Percentiles rank a stretch among this genome's conserved stretches.
phyloP scores from a whole-genome alignment of 805 yeast species.

The Myxozyma kluyveri region DNA sequence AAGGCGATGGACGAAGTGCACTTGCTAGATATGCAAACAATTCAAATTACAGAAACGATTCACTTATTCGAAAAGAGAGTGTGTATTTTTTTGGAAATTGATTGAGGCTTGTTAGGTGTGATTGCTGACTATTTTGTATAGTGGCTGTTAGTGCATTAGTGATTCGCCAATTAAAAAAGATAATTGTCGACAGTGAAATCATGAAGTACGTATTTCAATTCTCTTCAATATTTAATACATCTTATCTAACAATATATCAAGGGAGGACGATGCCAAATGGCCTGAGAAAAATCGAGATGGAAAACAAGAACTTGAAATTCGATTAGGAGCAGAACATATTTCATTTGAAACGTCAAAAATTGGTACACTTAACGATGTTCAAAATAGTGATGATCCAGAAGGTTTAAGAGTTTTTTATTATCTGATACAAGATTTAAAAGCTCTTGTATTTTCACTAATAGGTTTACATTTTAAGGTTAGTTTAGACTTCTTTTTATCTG shows the following conservation, averaged over 20 bases:
- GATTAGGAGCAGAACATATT: slow-evolving; percentile 40
- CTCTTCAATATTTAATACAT: background rate
- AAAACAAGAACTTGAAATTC: slow-evolving; percentile 44
- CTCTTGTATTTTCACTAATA: slow-evolving; percentile 45
- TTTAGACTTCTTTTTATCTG: no score
- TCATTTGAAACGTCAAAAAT: slow-evolving; percentile 43
- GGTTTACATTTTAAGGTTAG: slow-evolving; percentile 44
- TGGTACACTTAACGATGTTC: slow-evolving; percentile 44
- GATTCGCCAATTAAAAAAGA: slow-evolving; percentile 39
- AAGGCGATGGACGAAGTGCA: slow-evolving; percentile 38
- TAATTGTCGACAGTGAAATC: slow-evolving; percentile 44
- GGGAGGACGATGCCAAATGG: slow-evolving; percentile 45
- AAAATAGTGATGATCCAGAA: slow-evolving; percentile 44
- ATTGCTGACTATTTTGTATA: slow-evolving; percentile 4
- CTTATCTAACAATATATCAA: slow-evolving; percentile 6
- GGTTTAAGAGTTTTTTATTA: slow-evolving; percentile 47
- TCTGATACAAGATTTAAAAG: slow-evolving; percentile 46
- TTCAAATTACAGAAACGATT: slow-evolving; percentile 47
- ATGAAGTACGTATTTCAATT: slow-evolving; percentile 32
- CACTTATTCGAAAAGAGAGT: slow-evolving; percentile 42
- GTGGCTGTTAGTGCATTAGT: slow-evolving; percentile 40
- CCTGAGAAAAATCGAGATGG: slow-evolving; percentile 44
- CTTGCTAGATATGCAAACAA: slow-evolving; percentile 46
- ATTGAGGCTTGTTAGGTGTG: background rate
- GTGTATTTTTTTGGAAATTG: slow-evolving; percentile 8